Evolutionary conservation across 192 early-diverging fungal genomes (phyloP).

Genomic region (Cetraspora pellucida): DNA sequence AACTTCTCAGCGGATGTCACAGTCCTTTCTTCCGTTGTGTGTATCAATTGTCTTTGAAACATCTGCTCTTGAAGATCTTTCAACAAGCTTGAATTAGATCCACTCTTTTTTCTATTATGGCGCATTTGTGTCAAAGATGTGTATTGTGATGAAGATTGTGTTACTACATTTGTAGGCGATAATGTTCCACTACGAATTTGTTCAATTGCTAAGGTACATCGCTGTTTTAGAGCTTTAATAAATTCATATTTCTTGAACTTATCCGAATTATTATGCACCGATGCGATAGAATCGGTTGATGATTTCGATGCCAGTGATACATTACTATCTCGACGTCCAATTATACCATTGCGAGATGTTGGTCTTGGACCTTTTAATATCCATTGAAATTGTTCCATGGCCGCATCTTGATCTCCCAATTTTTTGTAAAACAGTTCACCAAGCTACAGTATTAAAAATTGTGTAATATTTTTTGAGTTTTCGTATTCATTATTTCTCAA

Average conservation of each 20-base stretch:
- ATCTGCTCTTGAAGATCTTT: constrained; percentile 10
- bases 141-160: background rate
- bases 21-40: background rate
- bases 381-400: constrained; percentile 49
- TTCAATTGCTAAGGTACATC: constrained; percentile 41
- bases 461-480: background rate
- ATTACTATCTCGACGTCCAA: constrained; percentile 24
- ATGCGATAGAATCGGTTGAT: constrained; percentile 4
- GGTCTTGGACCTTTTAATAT: constrained; percentile 46
- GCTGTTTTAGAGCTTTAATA: constrained; percentile 35
- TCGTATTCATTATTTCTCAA: background rate
- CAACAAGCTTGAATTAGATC: constrained; percentile 22
- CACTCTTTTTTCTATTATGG: constrained; percentile 8
- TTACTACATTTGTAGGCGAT: background rate
- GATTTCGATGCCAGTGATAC: constrained; percentile 2
- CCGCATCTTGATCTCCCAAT: constrained; percentile 41
- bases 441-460: constrained; percentile 27
- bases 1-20: background rate
- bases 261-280: constrained; percentile 21
- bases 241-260: constrained; percentile 51
- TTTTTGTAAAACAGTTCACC: constrained; percentile 47
- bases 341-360: constrained; percentile 6
- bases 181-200: constrained; percentile 31
- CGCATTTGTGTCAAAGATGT: background rate
- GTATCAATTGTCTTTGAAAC: background rate